phyloP scores from a whole-genome alignment of 306 rosid genomes.

The Senna siamea region DNA sequence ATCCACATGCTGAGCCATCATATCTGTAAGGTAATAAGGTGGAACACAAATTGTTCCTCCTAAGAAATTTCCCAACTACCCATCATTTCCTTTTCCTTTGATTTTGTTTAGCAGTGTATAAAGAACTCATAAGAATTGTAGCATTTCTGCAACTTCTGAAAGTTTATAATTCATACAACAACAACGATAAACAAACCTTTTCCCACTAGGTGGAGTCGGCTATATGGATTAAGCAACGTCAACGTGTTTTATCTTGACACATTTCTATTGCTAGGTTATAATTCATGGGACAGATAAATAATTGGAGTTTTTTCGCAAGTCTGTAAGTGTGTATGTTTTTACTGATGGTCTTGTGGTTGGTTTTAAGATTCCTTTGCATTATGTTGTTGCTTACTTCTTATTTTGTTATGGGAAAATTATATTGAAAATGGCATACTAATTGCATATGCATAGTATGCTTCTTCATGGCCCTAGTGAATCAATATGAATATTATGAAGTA shows the following conservation, averaged over 20 bases:
- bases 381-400: not conserved
- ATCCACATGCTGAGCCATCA: not conserved
- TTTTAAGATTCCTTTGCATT: not conserved
- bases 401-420: constrained; percentile 15
- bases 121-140: not conserved
- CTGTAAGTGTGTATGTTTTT: not conserved
- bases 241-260: no score
- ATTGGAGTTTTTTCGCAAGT: not conserved
- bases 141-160: not conserved
- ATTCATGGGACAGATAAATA: not conserved
- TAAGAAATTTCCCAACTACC: constrained; percentile 15
- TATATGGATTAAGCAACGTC: no score
- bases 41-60: not conserved
- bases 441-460: constrained; percentile 15
- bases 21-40: constrained; percentile 6
- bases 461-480: not conserved
- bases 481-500: not conserved
- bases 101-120: not conserved
- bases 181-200: no score
- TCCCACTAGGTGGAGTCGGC: no score
- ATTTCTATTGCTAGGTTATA: no score
- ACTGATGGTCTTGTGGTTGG: not conserved
- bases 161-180: not conserved
- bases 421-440: not conserved
- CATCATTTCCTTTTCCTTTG: constrained; percentile 4